Conservation (phyloP, 176 grass and related monocot genomes). For the Pontederia crassipes region DNA sequence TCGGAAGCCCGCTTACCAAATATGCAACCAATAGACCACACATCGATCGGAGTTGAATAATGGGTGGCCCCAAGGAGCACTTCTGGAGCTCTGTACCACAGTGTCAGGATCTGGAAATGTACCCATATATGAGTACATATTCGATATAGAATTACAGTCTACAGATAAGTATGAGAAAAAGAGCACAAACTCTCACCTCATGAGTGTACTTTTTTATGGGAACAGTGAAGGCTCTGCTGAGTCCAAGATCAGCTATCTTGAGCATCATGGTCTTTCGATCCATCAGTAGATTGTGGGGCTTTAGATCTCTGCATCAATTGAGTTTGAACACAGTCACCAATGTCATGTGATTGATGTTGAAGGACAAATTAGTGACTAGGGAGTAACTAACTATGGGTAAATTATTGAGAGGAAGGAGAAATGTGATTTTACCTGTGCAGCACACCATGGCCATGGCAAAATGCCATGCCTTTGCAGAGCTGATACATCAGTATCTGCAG, state of each 20-base stretch:
- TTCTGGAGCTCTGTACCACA: conserved; percentile 93
- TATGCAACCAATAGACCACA: conserved; percentile 93
- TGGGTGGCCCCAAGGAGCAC: conserved; percentile 69
- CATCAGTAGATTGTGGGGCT: conserved; percentile 93
- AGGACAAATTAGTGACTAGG: too few relatives aligned
- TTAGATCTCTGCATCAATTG: conserved; percentile 39
- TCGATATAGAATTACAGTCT: too few relatives aligned
- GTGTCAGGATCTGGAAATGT: conserved; percentile 64
- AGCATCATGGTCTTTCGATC: conserved; percentile 85
- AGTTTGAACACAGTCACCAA: background rate
- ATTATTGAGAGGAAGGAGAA: background rate
- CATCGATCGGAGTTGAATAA: conserved; percentile 82
- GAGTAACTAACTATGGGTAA: too few relatives aligned
- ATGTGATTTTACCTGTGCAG: conserved; percentile 42
- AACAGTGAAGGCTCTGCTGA: conserved; percentile 60
- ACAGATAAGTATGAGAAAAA: too few relatives aligned
- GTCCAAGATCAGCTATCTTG: conserved; percentile 85
- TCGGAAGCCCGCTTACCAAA: conserved; percentile 37
- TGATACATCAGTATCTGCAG: conserved; percentile 91
- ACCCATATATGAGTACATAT: too few relatives aligned
- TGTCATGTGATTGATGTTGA: too few relatives aligned
- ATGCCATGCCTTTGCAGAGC: conserved; percentile 79
- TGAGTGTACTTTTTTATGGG: conserved; percentile 93
- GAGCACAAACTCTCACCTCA: conserved; percentile 31
- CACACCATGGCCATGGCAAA: conserved; percentile 70